Evolutionary conservation across 306 rosid genomes (phyloP).

Genomic region (Ceratonia siliqua): DNA sequence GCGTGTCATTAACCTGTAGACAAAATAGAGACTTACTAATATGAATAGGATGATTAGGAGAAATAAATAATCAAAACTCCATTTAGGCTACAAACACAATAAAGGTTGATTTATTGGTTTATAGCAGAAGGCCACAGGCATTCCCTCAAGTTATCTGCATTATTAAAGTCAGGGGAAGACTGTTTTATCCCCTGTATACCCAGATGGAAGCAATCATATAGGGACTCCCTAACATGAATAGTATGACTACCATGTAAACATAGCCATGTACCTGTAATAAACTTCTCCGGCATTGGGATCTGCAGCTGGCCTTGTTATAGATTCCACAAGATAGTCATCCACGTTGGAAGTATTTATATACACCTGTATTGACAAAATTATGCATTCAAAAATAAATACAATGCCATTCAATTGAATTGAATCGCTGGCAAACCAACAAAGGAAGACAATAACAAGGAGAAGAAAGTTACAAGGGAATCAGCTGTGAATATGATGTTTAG

Average conservation of each 20-base stretch:
- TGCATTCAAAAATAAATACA: conserved; percentile 13
- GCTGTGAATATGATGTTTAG: background rate
- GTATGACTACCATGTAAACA: background rate
- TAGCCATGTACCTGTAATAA: conserved; percentile 66
- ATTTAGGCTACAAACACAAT: background rate
- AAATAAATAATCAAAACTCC: background rate
- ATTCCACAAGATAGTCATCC: conserved; percentile 91
- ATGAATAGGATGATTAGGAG: background rate
- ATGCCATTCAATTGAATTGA: conserved; percentile 19
- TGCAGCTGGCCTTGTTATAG: conserved; percentile 83
- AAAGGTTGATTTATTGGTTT: background rate
- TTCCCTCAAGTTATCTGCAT: background rate
- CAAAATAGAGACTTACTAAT: background rate
- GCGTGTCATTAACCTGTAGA: conserved; percentile 78
- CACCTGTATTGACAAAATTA: conserved; percentile 51
- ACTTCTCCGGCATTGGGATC: conserved; percentile 95
- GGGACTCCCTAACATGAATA: background rate
- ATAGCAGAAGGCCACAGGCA: background rate
- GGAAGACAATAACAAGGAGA: background rate
- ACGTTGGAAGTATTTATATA: conserved; percentile 75
- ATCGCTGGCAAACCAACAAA: background rate
- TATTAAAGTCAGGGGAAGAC: background rate
- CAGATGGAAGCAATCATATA: background rate
- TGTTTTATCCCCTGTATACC: background rate
- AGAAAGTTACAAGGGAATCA: conserved; percentile 12